Percentiles rank a stretch among this genome's conserved stretches.
Conservation (phyloP, 2,329 filamentous ascomycete genomes). For the Emmonsiellopsis sp. region DNA sequence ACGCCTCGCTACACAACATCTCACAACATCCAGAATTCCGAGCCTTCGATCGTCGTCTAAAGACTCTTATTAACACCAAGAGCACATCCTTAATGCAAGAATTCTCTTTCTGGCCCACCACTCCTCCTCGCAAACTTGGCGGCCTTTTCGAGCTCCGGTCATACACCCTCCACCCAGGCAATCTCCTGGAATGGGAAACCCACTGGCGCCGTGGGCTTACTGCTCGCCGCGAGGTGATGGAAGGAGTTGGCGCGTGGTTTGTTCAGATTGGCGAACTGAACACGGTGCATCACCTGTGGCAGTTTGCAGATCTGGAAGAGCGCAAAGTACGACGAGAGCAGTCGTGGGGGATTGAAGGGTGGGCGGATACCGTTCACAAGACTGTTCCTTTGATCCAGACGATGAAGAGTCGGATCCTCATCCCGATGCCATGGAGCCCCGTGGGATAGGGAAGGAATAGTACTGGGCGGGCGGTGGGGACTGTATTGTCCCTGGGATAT, state of each 20-base stretch:
- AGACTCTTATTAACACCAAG: constrained; percentile 74
- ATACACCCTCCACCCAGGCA: constrained; percentile 91
- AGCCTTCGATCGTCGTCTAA: constrained; percentile 75
- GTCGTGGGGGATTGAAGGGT: constrained; percentile 91
- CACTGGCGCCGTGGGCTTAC: constrained; percentile 91
- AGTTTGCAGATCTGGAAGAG: constrained; percentile 94
- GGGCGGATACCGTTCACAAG: constrained; percentile 96
- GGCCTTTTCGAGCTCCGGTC: constrained; percentile 93
- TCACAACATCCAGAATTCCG: constrained; percentile 72
- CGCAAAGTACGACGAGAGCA: constrained; percentile 81
- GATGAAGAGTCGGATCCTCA: constrained; percentile 89
- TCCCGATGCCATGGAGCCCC: constrained; percentile 94
- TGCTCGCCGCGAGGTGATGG: constrained; percentile 92
- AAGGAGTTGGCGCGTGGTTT: constrained; percentile 96
- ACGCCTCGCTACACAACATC: constrained; percentile 80
- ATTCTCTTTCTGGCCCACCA: constrained; percentile 99
- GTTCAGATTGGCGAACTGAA: constrained; percentile 97
- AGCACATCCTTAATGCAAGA: constrained; percentile 94
- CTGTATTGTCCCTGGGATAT: not conserved
- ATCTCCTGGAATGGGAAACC: constrained; percentile 95
- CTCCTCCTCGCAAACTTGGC: constrained; percentile 76
- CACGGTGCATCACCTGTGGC: constrained; percentile 96
- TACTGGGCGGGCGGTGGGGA: not conserved
- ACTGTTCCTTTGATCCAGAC: constrained; percentile 92
- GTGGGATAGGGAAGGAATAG: constrained; percentile 50